Base-by-base conservation (phyloP, 192 early-diverging fungal species). In the Funneliformis mosseae region DNA sequence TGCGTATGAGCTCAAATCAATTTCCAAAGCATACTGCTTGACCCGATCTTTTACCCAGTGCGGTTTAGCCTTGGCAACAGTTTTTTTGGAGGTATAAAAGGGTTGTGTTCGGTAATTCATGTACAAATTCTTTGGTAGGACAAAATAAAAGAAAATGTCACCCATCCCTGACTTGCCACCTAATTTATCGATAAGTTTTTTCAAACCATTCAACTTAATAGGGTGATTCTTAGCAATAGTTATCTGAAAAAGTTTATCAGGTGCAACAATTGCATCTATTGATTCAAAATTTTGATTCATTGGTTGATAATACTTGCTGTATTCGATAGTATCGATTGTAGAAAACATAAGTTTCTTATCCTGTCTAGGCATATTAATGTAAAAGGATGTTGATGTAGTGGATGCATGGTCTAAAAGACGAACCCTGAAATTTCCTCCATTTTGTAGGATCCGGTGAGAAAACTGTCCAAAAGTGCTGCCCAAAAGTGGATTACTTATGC, bases 201-300 rank as follows among this genome's bases (percentile, higher is more conserved):
- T 71, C 33, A 71, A 71, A 23, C 38, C 69, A 71, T 6, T 45
- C 42, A 71, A 39, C 69, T 43, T 71, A n/a, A 71, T 71, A n/a
- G 64, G 41, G 39, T 71, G 28, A n/a, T 71, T 2, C 39, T n/a
- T 43, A 3, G 69, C 69, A 71, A 42, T 42, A 42, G 69, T 71
- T 33, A 71, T 39, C 42, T 71, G 69, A 45, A 71, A 71, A n/a
- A 63, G 6, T n/a, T 28, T 63, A 63, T 63, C 23, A 4, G 69
- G 38, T 39, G 69, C 5, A 71, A 71, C 16, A 71, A 71, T 33
- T 1, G n/a, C 12, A 71, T 71, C 14, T 4, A 71, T 71, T 5
- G 18, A 16, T 12, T 12, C 0, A 25, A 71, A 25, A 5, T 25
- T 16, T 39, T 8, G 16, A 28, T 27, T 27, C 12, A 25, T 14